Conservation (phyloP, 352 stramenopile genomes). For the Globisporangium orthogonon region DNA sequence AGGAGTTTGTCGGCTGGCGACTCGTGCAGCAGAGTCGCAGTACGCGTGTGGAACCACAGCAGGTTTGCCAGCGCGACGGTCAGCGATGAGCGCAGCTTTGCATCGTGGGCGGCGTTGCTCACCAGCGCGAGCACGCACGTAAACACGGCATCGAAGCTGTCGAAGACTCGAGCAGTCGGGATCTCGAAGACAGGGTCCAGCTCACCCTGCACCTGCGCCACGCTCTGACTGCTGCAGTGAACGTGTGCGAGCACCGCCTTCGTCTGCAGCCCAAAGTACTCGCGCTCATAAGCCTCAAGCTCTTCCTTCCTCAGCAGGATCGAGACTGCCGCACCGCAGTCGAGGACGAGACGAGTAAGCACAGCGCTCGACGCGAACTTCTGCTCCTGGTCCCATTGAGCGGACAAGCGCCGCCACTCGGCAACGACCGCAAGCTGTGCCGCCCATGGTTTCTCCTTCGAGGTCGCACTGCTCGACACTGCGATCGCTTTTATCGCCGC, state of each 20-base stretch:
- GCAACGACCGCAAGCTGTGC: constrained; percentile 15
- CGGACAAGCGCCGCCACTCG: constrained; percentile 21
- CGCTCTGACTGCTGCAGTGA: constrained; percentile 1
- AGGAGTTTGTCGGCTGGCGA: neutral
- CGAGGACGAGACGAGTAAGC: constrained; percentile 17
- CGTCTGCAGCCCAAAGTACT: constrained; percentile 42
- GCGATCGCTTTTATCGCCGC: constrained; percentile 26
- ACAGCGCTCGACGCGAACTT: constrained; percentile 39
- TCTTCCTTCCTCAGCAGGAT: constrained; percentile 16
- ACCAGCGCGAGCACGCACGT: neutral
- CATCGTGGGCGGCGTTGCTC: neutral
- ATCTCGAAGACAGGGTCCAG: constrained; percentile 19
- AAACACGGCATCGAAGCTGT: constrained; percentile 20
- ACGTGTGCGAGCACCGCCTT: constrained; percentile 42
- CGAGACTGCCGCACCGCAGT: neutral
- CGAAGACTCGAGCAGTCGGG: constrained; percentile 18
- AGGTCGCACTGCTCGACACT: neutral
- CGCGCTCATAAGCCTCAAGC: constrained; percentile 3
- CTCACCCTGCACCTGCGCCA: constrained; percentile 3
- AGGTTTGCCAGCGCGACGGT: constrained; percentile 39
- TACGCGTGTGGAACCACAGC: constrained; percentile 17
- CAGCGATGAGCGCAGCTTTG: constrained; percentile 16
- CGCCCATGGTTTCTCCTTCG: neutral
- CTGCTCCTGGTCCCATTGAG: constrained; percentile 16
- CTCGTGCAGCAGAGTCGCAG: neutral